These are phyloP conservation scores for Dipodascus albidus DNA, from an alignment of 805 yeast genomes.

Conservation along the genomic window DNA sequence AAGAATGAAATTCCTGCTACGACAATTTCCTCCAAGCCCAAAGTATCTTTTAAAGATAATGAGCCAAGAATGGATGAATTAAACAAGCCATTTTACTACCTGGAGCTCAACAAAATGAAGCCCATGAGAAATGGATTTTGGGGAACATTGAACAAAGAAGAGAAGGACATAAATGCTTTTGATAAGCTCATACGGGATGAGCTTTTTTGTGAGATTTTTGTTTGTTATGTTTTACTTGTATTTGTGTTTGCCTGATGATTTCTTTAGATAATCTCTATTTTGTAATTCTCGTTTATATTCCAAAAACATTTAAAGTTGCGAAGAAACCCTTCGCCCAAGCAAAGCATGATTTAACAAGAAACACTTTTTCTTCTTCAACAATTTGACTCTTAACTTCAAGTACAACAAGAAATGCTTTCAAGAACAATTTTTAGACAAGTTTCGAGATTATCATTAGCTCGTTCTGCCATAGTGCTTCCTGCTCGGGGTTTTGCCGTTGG, in stretches of 20 bases:
- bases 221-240: not conserved
- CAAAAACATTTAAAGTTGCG: too few relatives aligned
- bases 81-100: not conserved
- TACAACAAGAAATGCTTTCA: conserved; percentile 1
- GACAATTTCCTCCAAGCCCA: too few relatives aligned
- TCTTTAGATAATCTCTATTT: too few relatives aligned
- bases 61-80: too few relatives aligned
- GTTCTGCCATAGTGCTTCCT: not conserved
- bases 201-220: not conserved
- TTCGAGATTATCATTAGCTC: not conserved
- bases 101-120: not conserved
- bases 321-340: not conserved
- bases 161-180: not conserved
- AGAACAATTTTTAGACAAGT: not conserved
- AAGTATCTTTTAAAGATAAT: too few relatives aligned
- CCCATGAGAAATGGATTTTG: not conserved
- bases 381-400: too few relatives aligned
- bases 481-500: not conserved
- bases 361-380: not conserved
- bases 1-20: too few relatives aligned
- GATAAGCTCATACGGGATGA: not conserved
- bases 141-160: not conserved
- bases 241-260: not conserved
- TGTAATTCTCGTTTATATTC: too few relatives aligned
- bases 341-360: not conserved